Base-by-base conservation (phyloP, 345 rosid species). In the Acer campestre region DNA sequence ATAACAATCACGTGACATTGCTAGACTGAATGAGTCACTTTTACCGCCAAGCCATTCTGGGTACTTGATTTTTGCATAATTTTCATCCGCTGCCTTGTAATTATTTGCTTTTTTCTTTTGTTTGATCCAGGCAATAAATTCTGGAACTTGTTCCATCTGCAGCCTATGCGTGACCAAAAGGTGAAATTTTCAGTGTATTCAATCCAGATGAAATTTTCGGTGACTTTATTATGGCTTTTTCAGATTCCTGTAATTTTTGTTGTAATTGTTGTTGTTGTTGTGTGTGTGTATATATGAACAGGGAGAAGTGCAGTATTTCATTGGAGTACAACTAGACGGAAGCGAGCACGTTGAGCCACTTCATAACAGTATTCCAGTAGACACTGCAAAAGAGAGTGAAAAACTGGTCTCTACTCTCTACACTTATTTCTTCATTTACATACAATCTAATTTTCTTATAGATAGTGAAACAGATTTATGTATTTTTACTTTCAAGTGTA, bases 91-190 rank as follows among this genome's bases (percentile, higher is more conserved):
- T 4, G 38, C 17, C 17, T 49, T 49, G 13, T 75, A 10, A 70
- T 53, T 66, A 17, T 44, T 80, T 16, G 7, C 42, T 12, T 56
- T 35, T 38, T 27, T 27, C 29, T 27, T 69, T 31, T n/a, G 51
- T 63, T 64, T 0, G 1, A 77, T 81, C 56, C 86, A 95, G 99
- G 99, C n/a, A 95, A 93, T 83, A 95, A 95, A 86, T 95, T 95
- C 79, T 95, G 99, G 99, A 95, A 93, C 84, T 83, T 95, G 79
- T 95, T 95, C 87, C 99, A 95, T 85, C 83, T 95, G 68, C 99
- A 95, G 86, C 98, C 99, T 81, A 95, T 95, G 99, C 99, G 99
- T 85, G 99, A 95, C 83, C 99, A 93, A 70, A 95, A 95, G 97
- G 98, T 94, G 80, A 23, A 73, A 20, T n/a, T 64, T n/a, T 31